phyloP scores from a whole-genome alignment of 2,329 filamentous ascomycete species.

The Ophiostoma montium region DNA sequence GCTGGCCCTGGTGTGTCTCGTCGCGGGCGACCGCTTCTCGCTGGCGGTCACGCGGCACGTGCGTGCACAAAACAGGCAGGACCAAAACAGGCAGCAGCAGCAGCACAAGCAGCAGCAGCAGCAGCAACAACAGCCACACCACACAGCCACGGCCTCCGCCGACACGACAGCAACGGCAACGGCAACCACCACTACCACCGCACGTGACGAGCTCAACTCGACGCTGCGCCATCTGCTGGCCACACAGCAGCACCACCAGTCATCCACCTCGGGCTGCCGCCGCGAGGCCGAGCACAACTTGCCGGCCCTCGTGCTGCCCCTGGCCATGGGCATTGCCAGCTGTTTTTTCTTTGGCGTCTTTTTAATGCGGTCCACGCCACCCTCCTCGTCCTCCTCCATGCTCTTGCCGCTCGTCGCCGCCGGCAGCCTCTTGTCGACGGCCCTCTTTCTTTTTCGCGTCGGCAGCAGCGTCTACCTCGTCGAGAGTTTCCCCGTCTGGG shows the following conservation, averaged over 20 bases:
- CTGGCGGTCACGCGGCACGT: constrained; percentile 18
- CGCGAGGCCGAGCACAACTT: constrained; percentile 23
- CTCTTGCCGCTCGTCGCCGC: constrained; percentile 16
- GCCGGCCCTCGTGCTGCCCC: constrained; percentile 19
- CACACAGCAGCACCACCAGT: neutral
- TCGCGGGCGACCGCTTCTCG: constrained; percentile 18
- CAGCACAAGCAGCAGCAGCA: constrained; percentile 11
- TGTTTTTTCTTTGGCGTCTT: constrained; percentile 20
- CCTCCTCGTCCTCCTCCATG: constrained; percentile 13
- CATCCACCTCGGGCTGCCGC: too few relatives aligned
- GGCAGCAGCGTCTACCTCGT: constrained; percentile 20
- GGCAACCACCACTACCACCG: neutral
- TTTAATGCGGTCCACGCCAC: constrained; percentile 15
- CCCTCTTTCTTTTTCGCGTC: constrained; percentile 17
- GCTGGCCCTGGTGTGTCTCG: constrained; percentile 14
- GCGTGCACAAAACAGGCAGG: constrained; percentile 8
- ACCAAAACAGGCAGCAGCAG: constrained; percentile 8
- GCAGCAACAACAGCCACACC: too few relatives aligned
- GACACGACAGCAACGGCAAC: neutral
- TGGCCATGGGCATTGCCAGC: constrained; percentile 17
- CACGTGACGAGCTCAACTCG: neutral
- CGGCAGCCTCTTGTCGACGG: constrained; percentile 19
- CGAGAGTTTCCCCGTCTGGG: constrained; percentile 21
- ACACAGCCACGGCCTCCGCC: too few relatives aligned
- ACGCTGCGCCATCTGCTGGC: neutral